phyloP scores from a whole-genome alignment of 176 grass and related monocot species.

The Hordeum marinum region DNA sequence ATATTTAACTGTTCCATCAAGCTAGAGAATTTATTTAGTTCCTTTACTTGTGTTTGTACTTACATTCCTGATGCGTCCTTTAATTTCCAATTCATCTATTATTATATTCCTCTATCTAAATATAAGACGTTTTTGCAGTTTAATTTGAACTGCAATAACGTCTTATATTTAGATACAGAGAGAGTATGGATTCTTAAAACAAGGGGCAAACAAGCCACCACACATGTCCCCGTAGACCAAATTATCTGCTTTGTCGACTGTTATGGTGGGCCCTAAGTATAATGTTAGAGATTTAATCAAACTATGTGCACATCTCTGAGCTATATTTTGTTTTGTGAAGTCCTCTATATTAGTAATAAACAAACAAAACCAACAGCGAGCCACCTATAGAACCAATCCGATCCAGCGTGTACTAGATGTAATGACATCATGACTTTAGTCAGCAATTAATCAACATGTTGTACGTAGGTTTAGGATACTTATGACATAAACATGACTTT shows the following conservation, averaged over 20 bases:
- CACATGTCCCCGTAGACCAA: background rate
- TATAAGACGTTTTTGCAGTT: too few relatives aligned
- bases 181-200: background rate
- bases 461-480: background rate
- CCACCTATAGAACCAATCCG: background rate
- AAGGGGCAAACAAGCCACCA: background rate
- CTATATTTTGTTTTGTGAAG: background rate
- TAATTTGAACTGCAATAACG: too few relatives aligned
- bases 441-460: background rate
- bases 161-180: too few relatives aligned
- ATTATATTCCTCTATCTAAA: background rate
- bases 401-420: background rate
- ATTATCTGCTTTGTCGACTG: background rate
- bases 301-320: background rate
- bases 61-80: background rate
- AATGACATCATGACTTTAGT: background rate
- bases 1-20: background rate
- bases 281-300: background rate
- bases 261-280: background rate
- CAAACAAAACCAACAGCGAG: background rate
- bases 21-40: background rate
- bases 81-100: background rate
- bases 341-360: background rate
- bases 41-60: background rate
- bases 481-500: background rate